Evolutionary conservation across 495 filamentous ascomycete genomes (phyloP).

Genomic region (Delitschia confertaspora): DNA sequence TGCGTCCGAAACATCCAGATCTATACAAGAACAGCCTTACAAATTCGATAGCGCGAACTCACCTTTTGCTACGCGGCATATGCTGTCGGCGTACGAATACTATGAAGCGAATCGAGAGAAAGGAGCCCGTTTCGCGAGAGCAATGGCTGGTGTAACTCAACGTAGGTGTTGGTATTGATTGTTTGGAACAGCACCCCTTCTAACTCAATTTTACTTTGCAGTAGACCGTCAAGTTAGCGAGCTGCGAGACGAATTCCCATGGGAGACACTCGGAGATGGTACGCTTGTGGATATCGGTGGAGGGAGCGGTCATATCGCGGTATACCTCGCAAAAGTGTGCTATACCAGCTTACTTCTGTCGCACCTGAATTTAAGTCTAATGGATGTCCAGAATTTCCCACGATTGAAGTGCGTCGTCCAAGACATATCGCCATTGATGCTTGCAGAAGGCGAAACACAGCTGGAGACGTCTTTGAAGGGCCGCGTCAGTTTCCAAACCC

Average conservation of each 20-base stretch:
- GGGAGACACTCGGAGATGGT: slow-evolving; percentile 11
- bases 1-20: slow-evolving; percentile 14
- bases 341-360: background rate
- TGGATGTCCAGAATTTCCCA: slow-evolving; percentile 22
- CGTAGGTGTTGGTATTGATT: slow-evolving; percentile 2
- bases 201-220: no score
- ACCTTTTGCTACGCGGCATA: slow-evolving; percentile 27
- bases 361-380: background rate
- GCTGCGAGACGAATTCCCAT: slow-evolving; percentile 23
- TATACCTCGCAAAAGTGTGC: slow-evolving; percentile 1
- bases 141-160: slow-evolving; percentile 28
- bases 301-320: slow-evolving; percentile 20
- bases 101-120: slow-evolving; percentile 27
- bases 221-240: slow-evolving; percentile 6
- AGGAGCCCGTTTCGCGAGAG: slow-evolving; percentile 13
- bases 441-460: slow-evolving; percentile 18
- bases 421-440: slow-evolving; percentile 18
- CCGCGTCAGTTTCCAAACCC: slow-evolving; percentile 26
- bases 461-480: slow-evolving; percentile 5
- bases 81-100: slow-evolving; percentile 26
- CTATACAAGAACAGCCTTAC: slow-evolving; percentile 11
- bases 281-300: slow-evolving; percentile 28
- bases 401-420: slow-evolving; percentile 30
- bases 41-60: slow-evolving; percentile 7
- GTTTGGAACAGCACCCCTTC: no score